A percentile compares a stretch with the other conserved stretches of the same genome.
phyloP scores from a whole-genome alignment of 2,329 filamentous ascomycete genomes.

The Arachnomyces sp. region DNA sequence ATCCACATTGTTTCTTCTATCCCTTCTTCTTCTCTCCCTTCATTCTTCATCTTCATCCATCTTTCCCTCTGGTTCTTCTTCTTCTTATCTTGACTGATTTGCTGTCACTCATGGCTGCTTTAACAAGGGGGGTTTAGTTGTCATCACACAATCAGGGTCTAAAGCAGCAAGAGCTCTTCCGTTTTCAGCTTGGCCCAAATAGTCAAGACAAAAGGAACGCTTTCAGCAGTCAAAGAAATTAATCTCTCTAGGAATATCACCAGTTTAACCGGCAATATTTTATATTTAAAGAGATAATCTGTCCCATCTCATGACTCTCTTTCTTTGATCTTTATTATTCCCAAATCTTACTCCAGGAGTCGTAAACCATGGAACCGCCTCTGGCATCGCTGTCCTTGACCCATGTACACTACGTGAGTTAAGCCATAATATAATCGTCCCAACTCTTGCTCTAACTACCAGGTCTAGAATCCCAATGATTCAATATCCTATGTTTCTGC shows the following conservation, averaged over 20 bases:
- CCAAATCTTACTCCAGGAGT: not conserved
- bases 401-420: slow-evolving; percentile 88
- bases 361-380: slow-evolving; percentile 36
- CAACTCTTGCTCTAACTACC: slow-evolving; percentile 1
- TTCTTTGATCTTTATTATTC: not conserved
- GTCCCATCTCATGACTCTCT: no score
- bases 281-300: no score
- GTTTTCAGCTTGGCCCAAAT: not conserved
- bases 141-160: not conserved
- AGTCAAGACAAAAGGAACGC: slow-evolving; percentile 10
- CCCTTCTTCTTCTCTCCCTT: not conserved
- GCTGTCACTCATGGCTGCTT: no score
- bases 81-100: no score
- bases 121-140: no score
- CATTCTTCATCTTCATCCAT: no score
- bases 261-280: no score
- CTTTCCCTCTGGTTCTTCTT: no score
- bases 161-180: not conserved
- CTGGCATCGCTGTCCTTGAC: slow-evolving; percentile 88
- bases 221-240: no score
- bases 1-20: not conserved
- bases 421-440: not conserved
- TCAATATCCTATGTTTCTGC: slow-evolving; percentile 79
- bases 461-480: slow-evolving; percentile 70
- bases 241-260: no score